phyloP scores from a whole-genome alignment of 2,329 filamentous ascomycete species.

The Cercospora sp. region DNA sequence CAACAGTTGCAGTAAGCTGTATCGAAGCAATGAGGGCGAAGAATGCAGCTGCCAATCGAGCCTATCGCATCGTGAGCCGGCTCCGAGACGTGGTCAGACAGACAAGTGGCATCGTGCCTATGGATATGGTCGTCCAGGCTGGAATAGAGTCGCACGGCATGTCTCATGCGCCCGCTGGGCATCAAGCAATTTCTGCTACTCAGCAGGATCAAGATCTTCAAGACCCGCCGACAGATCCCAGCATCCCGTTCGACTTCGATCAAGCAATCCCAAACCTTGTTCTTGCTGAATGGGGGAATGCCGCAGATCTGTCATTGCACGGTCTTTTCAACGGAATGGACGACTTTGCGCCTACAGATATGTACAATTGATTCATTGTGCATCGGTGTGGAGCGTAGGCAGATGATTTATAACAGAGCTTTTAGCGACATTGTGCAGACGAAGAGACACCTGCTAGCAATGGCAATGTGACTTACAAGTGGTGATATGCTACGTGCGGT shows the following conservation, averaged over 20 bases:
- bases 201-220: neutral
- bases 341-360: neutral
- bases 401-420: too few species aligned
- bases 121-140: constrained; percentile 1
- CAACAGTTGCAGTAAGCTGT: constrained; percentile 11
- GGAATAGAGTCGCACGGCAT: neutral
- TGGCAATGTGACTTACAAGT: neutral
- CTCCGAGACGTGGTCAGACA: constrained; percentile 17
- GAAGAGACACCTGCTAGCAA: neutral
- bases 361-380: neutral
- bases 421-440: neutral
- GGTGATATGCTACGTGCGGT: too few species aligned
- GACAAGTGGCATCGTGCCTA: constrained; percentile 7
- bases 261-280: constrained; percentile 1
- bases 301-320: constrained; percentile 14
- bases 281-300: constrained; percentile 5
- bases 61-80: constrained; percentile 15
- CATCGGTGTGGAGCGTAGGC: too few species aligned
- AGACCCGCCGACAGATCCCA: neutral
- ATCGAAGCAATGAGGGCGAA: constrained; percentile 14
- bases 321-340: constrained; percentile 12
- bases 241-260: neutral
- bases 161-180: neutral
- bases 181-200: neutral
- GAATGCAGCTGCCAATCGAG: constrained; percentile 15